Evolutionary conservation across 257 asterid genomes (phyloP).

Genomic region (Salvia hispanica): DNA sequence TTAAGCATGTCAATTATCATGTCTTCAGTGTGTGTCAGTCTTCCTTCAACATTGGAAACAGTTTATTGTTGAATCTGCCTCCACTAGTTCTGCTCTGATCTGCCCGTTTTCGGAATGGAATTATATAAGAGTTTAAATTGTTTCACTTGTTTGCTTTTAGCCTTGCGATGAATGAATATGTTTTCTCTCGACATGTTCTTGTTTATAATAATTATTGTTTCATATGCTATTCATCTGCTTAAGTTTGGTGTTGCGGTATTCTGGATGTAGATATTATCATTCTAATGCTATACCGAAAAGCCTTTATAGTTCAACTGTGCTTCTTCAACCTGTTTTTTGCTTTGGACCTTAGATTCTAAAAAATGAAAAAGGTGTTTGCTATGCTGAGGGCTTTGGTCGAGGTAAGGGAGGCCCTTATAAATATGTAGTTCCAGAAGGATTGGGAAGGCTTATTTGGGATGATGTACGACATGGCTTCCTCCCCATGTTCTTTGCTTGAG

Average conservation of each 20-base stretch:
- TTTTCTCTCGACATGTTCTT: conserved; percentile 6
- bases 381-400: conserved; percentile 90
- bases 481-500: conserved; percentile 20
- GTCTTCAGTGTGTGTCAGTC: not conserved
- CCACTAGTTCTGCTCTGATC: not conserved
- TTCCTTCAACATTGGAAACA: not conserved
- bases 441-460: conserved; percentile 76
- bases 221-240: conserved; percentile 14
- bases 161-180: not conserved
- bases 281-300: conserved; percentile 12
- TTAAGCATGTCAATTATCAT: conserved; percentile 13
- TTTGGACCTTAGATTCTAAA: conserved; percentile 57
- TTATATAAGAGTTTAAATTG: not conserved
- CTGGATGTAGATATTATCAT: not conserved
- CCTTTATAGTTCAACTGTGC: conserved; percentile 34
- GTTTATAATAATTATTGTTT: not conserved
- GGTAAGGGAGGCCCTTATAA: conserved; percentile 90
- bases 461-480: conserved; percentile 56
- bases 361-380: conserved; percentile 78
- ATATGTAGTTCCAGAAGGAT: conserved; percentile 74
- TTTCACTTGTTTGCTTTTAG: not conserved
- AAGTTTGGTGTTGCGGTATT: conserved; percentile 20
- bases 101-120: not conserved
- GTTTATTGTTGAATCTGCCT: not conserved
- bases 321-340: conserved; percentile 35